Evolutionary conservation across 805 yeast species (phyloP), one percentile per base, ranked within the genome.

Genomic region (Nakazawaea ernobii): DNA sequence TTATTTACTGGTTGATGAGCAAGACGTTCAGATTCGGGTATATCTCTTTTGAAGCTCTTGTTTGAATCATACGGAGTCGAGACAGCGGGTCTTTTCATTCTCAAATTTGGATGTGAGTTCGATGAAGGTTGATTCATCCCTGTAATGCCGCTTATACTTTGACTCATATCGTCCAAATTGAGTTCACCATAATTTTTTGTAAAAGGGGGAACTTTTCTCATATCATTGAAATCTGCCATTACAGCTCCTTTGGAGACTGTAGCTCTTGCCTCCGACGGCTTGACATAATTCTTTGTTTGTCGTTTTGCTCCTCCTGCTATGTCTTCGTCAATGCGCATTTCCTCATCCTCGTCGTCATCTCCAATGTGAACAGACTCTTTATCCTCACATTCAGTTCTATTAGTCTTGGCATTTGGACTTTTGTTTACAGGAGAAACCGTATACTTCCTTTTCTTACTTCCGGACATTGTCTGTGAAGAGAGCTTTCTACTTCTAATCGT

Each of bases 181-280:
- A 63, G 58, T 38, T 63, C 53, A 3, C 65, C 66, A 42, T 50
- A 52, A 0, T 64, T 62, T 44, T 60, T 58, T 2, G 63, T 58
- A 40, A 62, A 62, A 1, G 66, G 67, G 4, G 66, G 59, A 2
- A 59, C 49, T 9, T 57, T 55, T 15, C 14, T 17, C 5, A 45
- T 11, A 4, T 24, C 8, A 1, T 56, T 41, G 13, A 57, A 43
- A 24, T 47, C 48, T n/a, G 43, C 8, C 17, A 29, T 32, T 15
- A 14, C 20, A 28, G 24, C 6, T 7, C 32, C 52, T 45, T 11
- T 43, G 38, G 40, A 49, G 45, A 47, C 39, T 37, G 39, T 27
- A 4, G 32, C 20, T 29, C 39, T 39, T 17, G 35, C 15, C 8
- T 17, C 32, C 13, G 32, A 26, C 8, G 32, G 17, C 32, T n/a